Base-by-base conservation (phyloP, 148 eudicot genomes). In the Silene uniflora region DNA sequence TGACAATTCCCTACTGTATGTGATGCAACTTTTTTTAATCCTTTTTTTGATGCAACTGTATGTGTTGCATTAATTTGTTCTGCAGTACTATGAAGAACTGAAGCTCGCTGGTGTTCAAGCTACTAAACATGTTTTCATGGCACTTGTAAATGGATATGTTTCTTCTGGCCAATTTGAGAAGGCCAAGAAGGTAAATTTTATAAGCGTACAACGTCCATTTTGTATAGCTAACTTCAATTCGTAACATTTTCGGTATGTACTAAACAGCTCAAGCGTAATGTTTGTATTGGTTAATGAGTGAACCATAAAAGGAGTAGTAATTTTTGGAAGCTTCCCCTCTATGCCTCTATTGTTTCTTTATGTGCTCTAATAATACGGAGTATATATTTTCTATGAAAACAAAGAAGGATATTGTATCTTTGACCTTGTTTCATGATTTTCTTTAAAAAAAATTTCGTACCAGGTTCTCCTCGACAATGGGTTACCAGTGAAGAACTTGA, bases 91-190 rank as follows among this genome's bases (percentile, higher is more conserved):
- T 75, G 85, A 89, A 73, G 84, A 80, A 74, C 55, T 90, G 83
- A 78, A 78, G 80, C 61, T 18, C 6, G 67, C 84, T 29, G 87
- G 87, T 49, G 83, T 90, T 78, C 77, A 77, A 63, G 76, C 80
- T 67, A 87, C 97, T 71, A 95, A 87, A 76, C 82, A 87, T 71
- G 74, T 90, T 72, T 89, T 69, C 60, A 87, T 87, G 97, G 91
- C 97, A 72, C 91, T 92, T 73, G 83, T 90, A 80, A 88, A 95
- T 75, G 96, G 90, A 67, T 95, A 89, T 89, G 92, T 90, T 73
- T 81, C 91, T 42, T 88, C 86, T 82, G 96, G 97, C 39, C 85
- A 81, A 64, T 84, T 87, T 76, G 87, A 89, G 72, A 87, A 92
- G 81, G 98, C 98, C 49, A 92, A 89, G 85, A 79, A 89, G 98